A percentile compares a stretch with the other conserved stretches of the same genome.
Conservation (phyloP, 2,329 filamentous ascomycete species). For the Leptographium flavum region DNA sequence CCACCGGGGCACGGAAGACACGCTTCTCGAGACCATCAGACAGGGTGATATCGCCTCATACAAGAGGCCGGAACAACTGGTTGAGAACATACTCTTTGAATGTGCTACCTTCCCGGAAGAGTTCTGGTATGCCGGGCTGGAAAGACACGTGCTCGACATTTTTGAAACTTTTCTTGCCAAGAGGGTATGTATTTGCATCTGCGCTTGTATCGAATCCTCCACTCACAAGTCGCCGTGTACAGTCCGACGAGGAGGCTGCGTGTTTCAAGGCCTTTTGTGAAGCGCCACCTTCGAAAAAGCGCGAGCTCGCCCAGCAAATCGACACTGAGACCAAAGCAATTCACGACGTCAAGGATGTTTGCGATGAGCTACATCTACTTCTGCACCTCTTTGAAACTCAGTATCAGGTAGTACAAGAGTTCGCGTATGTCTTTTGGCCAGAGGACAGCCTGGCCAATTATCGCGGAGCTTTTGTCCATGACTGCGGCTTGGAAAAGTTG, state of each 20-base stretch:
- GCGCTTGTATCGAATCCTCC: background rate
- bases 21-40: background rate
- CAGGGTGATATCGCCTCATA: background rate
- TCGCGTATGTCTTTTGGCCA: background rate
- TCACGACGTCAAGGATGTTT: background rate
- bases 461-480: background rate
- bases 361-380: conserved; percentile 1
- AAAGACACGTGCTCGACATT: background rate
- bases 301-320: background rate
- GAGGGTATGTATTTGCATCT: background rate
- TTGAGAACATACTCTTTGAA: conserved; percentile 1
- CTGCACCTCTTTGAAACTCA: background rate
- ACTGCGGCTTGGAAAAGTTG: background rate
- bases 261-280: background rate
- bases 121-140: background rate
- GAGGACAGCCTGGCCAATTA: background rate
- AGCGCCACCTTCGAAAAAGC: too few species aligned
- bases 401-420: background rate
- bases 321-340: background rate
- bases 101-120: background rate
- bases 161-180: background rate
- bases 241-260: background rate
- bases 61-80: background rate
- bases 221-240: background rate
- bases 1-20: background rate